Evolutionary conservation across 495 filamentous ascomycete species (phyloP), one percentile per base, ranked within the genome.

Genomic region (Aspergillus nidulans): DNA sequence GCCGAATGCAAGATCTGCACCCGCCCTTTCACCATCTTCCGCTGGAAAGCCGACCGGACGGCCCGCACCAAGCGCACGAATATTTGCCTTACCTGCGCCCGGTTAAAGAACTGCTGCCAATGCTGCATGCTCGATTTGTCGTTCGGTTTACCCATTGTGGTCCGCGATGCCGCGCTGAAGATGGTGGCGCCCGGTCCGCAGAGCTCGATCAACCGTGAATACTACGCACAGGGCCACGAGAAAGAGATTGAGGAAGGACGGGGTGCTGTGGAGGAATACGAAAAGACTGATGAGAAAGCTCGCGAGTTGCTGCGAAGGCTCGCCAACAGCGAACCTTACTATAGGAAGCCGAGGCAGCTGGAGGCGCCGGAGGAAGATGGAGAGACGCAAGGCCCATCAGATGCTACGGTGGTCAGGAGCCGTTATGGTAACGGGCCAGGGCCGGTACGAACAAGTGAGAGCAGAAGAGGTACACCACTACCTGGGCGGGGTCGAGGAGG

Each of bases 121-220:
- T 96, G 88, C 71, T 98, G 94, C 76, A 97, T 97, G 90, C 85
- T 97, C 45, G 94, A 98, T 80, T 75, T 98, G 53, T 89, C 87
- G 18, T 97, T 96, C 69, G 94, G 95, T 49, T 73, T 98, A 30
- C 94, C 95, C 19, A 95, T 97, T 63, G 84, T 87, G 41, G 86
- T 98, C 44, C 84, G 94, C 58, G 94, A 98, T 77, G 92, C 94
- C n/a, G 94, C 94, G 1, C 80, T 98, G 47, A 96, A 97, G 77
- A 92, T 98, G 81, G 87, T 97, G 18, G 90, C 91, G 10, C 91
- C 92, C 1, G 94, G 94, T 2, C 94, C 94, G 2, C 79, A 88
- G 57, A 94, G 89, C 70, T 85, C 85, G 24, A 87, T 97, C 66
- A 98, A 98, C 72, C 81, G 94, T 60, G 90, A 98, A 75, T 98